phyloP scores from a whole-genome alignment of 2,329 filamentous ascomycete species.

The Chrysoporthe puriensis region DNA sequence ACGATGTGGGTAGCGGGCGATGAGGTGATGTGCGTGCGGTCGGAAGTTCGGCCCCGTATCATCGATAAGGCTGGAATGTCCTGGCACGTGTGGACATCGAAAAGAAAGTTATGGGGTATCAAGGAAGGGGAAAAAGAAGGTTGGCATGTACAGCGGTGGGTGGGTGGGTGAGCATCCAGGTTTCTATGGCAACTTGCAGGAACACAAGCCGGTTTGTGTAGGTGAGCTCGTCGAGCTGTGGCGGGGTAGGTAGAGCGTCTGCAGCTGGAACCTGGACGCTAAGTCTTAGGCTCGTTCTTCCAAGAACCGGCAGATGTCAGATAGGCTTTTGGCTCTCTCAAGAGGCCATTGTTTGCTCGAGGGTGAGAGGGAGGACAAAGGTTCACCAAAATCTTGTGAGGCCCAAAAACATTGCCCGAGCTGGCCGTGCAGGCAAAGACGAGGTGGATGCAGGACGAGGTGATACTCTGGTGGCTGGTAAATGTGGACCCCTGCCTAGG shows the following conservation, averaged over 20 bases:
- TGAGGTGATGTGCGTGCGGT: slow-evolving; percentile 1
- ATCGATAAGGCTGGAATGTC: slow-evolving; percentile 24
- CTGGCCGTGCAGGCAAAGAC: slow-evolving; percentile 7
- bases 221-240: background rate
- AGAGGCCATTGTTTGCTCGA: background rate
- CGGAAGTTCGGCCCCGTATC: background rate
- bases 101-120: slow-evolving; percentile 5
- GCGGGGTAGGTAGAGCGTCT: slow-evolving; percentile 4
- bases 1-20: background rate
- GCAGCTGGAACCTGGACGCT: background rate
- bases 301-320: background rate
- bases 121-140: background rate
- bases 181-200: slow-evolving; percentile 11
- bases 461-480: slow-evolving; percentile 16
- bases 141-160: background rate
- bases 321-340: background rate
- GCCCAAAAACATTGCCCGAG: background rate
- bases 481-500: slow-evolving; percentile 4
- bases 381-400: background rate
- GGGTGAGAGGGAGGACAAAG: background rate
- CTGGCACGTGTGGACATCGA: slow-evolving; percentile 2
- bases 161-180: background rate
- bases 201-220: background rate
- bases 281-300: background rate
- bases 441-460: slow-evolving; percentile 1